Base-by-base conservation (phyloP, 2,329 filamentous ascomycete genomes). In the Pseudogymnoascus sp. region DNA sequence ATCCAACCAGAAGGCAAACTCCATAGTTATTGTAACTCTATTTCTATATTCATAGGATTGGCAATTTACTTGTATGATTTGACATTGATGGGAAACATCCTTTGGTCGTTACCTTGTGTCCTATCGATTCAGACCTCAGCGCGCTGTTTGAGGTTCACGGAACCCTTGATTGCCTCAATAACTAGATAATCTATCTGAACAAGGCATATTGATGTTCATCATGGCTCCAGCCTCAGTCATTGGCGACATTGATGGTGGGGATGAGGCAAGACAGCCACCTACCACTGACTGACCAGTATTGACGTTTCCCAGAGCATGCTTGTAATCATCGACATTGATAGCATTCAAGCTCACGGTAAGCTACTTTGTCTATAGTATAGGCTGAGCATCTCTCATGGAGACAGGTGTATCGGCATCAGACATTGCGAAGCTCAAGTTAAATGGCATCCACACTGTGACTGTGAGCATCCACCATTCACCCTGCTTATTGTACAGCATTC, bases 291-390 rank as follows among this genome's bases (percentile, higher is more conserved):
- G 12, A 15, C 45, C 27, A 33, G 33, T 33, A 33, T 5, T 55
- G 45, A 55, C 27, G 7, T 15, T 18, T 31, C 29, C 27, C 27
- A 55, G 45, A 55, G 3, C 29, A 59, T 59, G 58, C 33, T 40
- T 63, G 59, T 61, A 33, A 87, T 88, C 65, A 76, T 87, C 61
- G 85, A 88, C 67, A 84, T 89, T 63, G 86, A 89, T 64, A 76
- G 79, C 48, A 82, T 89, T 33, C 85, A 87, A 72, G 79, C 82
- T 35, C 85, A 88, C 71, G 86, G 83, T 82, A 73, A 42, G 65
- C 10, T 18, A 13, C 37, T 33, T 21, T 40, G 25, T 5, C 8
- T 18, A 59, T 36, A 42, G 60, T 25, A 12, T 60, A 15, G 48
- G 15, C 15, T 12, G 3, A 31, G n/a, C 27, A 12, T 31, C 15